A percentile compares a stretch with the other conserved stretches of the same genome.
phyloP scores from a whole-genome alignment of 148 eudicot genomes.

The Suaeda aralocaspica region DNA sequence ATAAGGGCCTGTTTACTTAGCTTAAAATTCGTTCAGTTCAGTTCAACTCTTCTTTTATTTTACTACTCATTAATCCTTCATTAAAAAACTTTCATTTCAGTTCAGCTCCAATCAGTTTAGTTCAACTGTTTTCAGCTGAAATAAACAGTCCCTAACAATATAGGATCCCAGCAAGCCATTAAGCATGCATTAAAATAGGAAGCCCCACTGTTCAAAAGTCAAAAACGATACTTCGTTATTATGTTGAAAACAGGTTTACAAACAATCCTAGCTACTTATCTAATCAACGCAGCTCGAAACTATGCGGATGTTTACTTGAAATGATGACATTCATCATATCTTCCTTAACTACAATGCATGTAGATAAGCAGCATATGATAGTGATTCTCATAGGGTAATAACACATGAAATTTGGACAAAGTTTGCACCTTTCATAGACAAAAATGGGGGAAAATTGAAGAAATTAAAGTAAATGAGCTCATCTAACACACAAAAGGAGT shows the following conservation, averaged over 20 bases:
- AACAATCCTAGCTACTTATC: background rate
- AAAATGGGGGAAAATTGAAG: background rate
- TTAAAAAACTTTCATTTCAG: too few relatives aligned
- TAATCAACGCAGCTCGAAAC: background rate
- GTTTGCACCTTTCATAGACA: too few relatives aligned
- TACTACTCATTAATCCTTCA: too few relatives aligned
- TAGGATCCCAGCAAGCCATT: background rate
- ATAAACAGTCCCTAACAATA: too few relatives aligned
- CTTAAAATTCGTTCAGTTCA: too few relatives aligned
- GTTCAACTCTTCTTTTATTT: too few relatives aligned
- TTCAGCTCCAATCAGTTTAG: too few relatives aligned
- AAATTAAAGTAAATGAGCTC: background rate
- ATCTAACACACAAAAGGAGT: slow-evolving; percentile 1
- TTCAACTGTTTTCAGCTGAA: too few relatives aligned
- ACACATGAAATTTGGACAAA: background rate
- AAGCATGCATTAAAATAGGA: background rate
- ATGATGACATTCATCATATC: background rate
- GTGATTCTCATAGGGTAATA: background rate
- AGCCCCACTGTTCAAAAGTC: background rate
- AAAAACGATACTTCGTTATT: background rate
- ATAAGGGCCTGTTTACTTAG: too few relatives aligned
- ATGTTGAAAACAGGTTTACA: background rate
- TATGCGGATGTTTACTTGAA: too few relatives aligned
- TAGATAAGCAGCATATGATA: background rate
- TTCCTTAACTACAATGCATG: background rate